Base-by-base conservation (phyloP, 1,284 basidiomycete genomes). In the Filobasidium uniguttulatum region DNA sequence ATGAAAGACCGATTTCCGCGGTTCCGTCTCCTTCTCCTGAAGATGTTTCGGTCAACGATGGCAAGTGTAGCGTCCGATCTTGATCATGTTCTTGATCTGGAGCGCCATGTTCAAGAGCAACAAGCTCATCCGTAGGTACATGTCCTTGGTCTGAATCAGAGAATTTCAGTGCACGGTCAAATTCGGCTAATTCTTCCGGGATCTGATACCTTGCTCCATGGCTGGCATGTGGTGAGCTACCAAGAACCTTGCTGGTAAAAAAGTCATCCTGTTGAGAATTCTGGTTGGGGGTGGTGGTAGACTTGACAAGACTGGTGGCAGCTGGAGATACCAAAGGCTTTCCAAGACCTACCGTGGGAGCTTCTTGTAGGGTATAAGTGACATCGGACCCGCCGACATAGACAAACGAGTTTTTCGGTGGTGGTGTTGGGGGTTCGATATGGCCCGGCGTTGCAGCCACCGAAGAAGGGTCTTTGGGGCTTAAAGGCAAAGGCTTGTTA, bases 1-100 rank as follows among this genome's bases (percentile, higher is more conserved):
- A 70, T 3, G 67, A 66, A 2, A 68, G 52, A 8, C 63, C 60
- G 34, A 64, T 60, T 28, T 59, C 60, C 25, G 61, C 58, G 9
- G 62, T 60, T 17, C 60, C 59, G 1, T 55, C 53, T 25, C 62
- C 59, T 1, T 55, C 53, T 25, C 62, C 59, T 1, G 66, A 62
- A 0, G 66, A 67, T 14, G 44, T 48, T 29, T 40, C 49, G 15
- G 48, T 46, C 19, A 49, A 40, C 8, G 49, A 65, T 60, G 31
- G 56, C 56, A 34, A 62, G 59, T 29, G 58, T 56, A 9, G 57
- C 7, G 15, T 9, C 19, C 19, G 19, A 33, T 40, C 30, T 29
- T 35, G 35, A 26, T n/a, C n/a, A n/a, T n/a, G n/a, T n/a, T n/a
- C n/a, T n/a, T n/a, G n/a, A n/a, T n/a, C n/a, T n/a, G n/a, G n/a